Percentiles rank a stretch among this genome's conserved stretches.
phyloP scores from a whole-genome alignment of 495 filamentous ascomycete genomes.

The Penicillium paradoxum region DNA sequence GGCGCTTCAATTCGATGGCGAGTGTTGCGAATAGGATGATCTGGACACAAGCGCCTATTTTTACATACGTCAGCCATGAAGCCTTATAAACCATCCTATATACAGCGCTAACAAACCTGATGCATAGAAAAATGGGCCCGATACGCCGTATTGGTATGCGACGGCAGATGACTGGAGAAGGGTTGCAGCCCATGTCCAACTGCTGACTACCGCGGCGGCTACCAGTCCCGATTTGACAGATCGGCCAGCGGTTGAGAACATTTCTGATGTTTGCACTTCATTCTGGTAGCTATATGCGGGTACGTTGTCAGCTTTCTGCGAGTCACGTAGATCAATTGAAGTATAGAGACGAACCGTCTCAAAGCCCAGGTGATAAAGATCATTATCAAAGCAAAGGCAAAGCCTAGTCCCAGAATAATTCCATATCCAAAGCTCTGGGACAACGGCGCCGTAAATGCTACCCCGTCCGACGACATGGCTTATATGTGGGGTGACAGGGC shows the following conservation, averaged over 20 bases:
- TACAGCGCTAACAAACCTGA: slow-evolving; percentile 30
- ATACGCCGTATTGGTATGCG: slow-evolving; percentile 88
- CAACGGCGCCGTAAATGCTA: slow-evolving; percentile 51
- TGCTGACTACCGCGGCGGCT: slow-evolving; percentile 90
- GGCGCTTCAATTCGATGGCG: slow-evolving; percentile 88
- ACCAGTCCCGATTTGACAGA: slow-evolving; percentile 94
- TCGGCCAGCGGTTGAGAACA: slow-evolving; percentile 92
- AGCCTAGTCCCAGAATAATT: slow-evolving; percentile 72
- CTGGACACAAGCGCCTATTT: slow-evolving; percentile 49
- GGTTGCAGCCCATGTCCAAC: slow-evolving; percentile 78
- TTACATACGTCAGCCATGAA: background rate
- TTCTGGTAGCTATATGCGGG: slow-evolving; percentile 63
- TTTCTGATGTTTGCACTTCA: slow-evolving; percentile 93
- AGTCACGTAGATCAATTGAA: background rate
- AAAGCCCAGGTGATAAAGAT: slow-evolving; percentile 76
- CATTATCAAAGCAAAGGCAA: slow-evolving; percentile 74
- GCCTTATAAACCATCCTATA: background rate
- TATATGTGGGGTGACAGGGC: background rate
- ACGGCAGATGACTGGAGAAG: slow-evolving; percentile 75
- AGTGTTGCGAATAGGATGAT: slow-evolving; percentile 88
- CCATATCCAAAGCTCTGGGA: slow-evolving; percentile 74
- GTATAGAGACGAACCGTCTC: slow-evolving; percentile 44
- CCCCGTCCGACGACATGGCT: background rate
- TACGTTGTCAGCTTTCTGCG: background rate
- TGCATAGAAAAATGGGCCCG: slow-evolving; percentile 89